Evolutionary conservation across 129 eudicot genomes (phyloP).

Genomic region (Oenanthe sinensis): DNA sequence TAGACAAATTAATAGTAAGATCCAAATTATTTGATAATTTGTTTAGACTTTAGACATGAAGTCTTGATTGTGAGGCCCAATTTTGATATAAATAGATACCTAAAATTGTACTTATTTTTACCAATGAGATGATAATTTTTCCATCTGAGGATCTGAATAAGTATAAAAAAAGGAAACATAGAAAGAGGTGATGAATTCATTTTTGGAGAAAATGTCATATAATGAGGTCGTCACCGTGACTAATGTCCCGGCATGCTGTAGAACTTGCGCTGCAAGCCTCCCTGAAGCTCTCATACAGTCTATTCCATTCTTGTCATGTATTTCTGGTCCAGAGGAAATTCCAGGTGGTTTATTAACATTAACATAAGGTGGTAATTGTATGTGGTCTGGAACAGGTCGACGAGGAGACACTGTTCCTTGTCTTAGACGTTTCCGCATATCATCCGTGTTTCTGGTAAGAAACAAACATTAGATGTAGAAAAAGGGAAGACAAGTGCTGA

Average conservation of each 20-base stretch:
- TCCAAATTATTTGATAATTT: neutral
- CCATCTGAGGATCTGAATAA: neutral
- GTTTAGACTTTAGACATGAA: neutral
- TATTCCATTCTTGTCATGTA: constrained; percentile 73
- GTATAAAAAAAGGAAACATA: neutral
- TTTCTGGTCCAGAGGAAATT: constrained; percentile 52
- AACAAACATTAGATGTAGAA: neutral
- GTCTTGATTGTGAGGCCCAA: neutral
- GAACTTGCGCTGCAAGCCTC: constrained; percentile 89
- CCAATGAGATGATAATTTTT: too few species aligned
- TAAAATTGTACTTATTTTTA: neutral
- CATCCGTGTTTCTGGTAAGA: constrained; percentile 35
- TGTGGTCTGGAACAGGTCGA: constrained; percentile 71
- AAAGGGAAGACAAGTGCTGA: too few species aligned
- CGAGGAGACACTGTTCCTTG: constrained; percentile 79
- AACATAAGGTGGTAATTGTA: constrained; percentile 69
- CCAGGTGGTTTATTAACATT: constrained; percentile 50
- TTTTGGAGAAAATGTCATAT: neutral
- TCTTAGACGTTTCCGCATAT: constrained; percentile 42
- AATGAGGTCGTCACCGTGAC: constrained; percentile 51
- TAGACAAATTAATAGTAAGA: neutral
- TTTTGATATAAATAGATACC: neutral
- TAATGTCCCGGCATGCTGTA: constrained; percentile 83
- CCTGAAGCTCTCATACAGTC: constrained; percentile 88
- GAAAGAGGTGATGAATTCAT: neutral